Evolutionary conservation across 805 yeast genomes (phyloP), one percentile per base, ranked within the genome.

Genomic region (Kuraishia hungarica): DNA sequence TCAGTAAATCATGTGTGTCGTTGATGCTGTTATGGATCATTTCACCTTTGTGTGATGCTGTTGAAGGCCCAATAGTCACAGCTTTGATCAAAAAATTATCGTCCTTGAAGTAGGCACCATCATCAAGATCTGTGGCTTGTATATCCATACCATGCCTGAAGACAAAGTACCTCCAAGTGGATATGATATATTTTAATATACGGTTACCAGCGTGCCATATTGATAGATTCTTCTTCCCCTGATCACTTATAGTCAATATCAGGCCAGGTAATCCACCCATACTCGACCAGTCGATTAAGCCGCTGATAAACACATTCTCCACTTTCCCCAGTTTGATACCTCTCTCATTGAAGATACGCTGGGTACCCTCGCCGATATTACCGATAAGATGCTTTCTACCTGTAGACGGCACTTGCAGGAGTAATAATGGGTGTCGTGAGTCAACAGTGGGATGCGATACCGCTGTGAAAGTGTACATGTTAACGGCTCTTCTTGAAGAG

Each of bases 221-320:
- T n/a, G 76, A 76, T 46, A 88, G 65, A 6, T 74, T 74, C 51
- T 79, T 77, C 58, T 78, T 75, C 1, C 90, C 91, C 61, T 89
- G 87, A 61, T 90, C 97, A 55, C 89, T 83, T 15, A 87, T 75
- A 0, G 97, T 89, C 53, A 93, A 71, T 52, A 93, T 80, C 62
- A 89, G 71, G 0, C 99, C 99, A 0, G 98, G 97, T 6, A 93
- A 68, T 0, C 99, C 99, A n/a, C 96, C 89, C 1, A 90, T 71
- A n/a, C 85, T 77, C 5, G 78, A 67, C 97, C 97, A 93, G 54
- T 78, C 69, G 11, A 88, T 58, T n/a, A 72, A 73, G 2, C 99
- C 99, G 0, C 97, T 84, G 3, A 94, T 64, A 62, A 89, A 92
- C 2, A 93, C 72, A 43, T 83, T 80, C 51, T 79, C 76, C 35